Percentiles rank a stretch among this genome's conserved stretches.
Conservation (phyloP, 2,329 filamentous ascomycete genomes). For the Trichoderma sp. region DNA sequence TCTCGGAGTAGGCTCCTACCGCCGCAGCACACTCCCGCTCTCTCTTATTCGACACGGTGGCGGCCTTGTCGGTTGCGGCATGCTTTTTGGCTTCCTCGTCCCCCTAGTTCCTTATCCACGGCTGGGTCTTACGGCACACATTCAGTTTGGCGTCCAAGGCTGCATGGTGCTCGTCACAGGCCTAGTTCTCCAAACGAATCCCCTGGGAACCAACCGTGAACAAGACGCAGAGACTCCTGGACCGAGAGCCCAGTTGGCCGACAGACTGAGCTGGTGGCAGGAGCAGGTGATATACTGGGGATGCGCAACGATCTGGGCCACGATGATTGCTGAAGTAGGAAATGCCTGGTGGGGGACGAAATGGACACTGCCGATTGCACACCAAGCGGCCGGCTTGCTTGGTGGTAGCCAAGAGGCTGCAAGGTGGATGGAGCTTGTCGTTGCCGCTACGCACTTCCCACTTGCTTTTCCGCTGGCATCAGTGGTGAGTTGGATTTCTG, state of each 20-base stretch:
- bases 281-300: not conserved
- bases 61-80: conserved; percentile 7
- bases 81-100: conserved; percentile 19
- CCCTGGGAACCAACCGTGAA: not conserved
- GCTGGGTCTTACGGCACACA: conserved; percentile 17
- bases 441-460: conserved; percentile 1
- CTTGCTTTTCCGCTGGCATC: not conserved
- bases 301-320: conserved; percentile 7
- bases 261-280: conserved; percentile 10
- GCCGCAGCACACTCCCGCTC: conserved; percentile 6
- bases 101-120: conserved; percentile 15
- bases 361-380: not conserved
- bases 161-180: conserved; percentile 12
- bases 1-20: not conserved
- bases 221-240: not conserved
- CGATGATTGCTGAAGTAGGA: conserved; percentile 11
- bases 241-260: not conserved
- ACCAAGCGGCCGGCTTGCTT: conserved; percentile 6
- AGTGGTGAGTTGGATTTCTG: not conserved
- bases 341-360: conserved; percentile 19
- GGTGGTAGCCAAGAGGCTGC: not conserved
- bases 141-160: conserved; percentile 14
- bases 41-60: conserved; percentile 16
- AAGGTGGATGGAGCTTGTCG: conserved; percentile 12
- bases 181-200: conserved; percentile 12